Percentiles rank a stretch among this genome's conserved stretches.
These are phyloP conservation scores for Globisporangium polare DNA, from an alignment of 352 stramenopile genomes.

Conservation along the genomic window DNA sequence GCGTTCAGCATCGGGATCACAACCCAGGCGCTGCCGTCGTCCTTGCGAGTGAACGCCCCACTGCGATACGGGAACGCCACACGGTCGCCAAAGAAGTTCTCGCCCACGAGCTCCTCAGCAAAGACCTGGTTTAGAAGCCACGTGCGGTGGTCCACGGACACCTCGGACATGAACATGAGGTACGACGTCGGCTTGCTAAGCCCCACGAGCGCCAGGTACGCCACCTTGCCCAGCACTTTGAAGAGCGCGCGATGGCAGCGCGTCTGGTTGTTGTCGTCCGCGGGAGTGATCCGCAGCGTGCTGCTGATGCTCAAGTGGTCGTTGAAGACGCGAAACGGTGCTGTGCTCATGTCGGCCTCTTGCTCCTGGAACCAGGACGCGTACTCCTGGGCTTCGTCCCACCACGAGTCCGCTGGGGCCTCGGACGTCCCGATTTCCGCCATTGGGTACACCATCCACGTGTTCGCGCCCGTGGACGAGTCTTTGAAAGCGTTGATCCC, in stretches of 20 bases:
- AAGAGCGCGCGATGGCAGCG: slow-evolving; percentile 43
- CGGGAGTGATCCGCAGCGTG: background rate
- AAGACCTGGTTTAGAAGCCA: slow-evolving; percentile 33
- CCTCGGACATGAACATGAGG: slow-evolving; percentile 46
- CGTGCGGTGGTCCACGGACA: slow-evolving; percentile 23
- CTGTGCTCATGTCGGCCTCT: slow-evolving; percentile 15
- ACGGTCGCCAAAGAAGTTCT: slow-evolving; percentile 33
- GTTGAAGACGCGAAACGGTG: slow-evolving; percentile 30
- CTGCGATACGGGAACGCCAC: slow-evolving; percentile 32
- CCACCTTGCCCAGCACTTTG: slow-evolving; percentile 38
- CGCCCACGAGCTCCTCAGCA: slow-evolving; percentile 25
- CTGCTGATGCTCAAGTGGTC: slow-evolving; percentile 17
- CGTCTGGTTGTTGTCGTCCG: slow-evolving; percentile 22
- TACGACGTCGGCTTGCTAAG: slow-evolving; percentile 34
- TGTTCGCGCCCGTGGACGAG: slow-evolving; percentile 22
- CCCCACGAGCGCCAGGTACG: slow-evolving; percentile 31
- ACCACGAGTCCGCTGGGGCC: slow-evolving; percentile 17
- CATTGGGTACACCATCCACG: slow-evolving; percentile 26
- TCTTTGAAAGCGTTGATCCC: slow-evolving; percentile 39
- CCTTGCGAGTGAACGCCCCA: slow-evolving; percentile 28
- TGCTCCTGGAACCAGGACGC: slow-evolving; percentile 29
- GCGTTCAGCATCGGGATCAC: slow-evolving; percentile 26
- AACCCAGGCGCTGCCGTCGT: slow-evolving; percentile 44
- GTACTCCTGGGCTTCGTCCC: slow-evolving; percentile 29
- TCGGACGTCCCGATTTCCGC: slow-evolving; percentile 15